phyloP scores from a whole-genome alignment of 345 rosid genomes.

The Gossypium ekmanianum region DNA sequence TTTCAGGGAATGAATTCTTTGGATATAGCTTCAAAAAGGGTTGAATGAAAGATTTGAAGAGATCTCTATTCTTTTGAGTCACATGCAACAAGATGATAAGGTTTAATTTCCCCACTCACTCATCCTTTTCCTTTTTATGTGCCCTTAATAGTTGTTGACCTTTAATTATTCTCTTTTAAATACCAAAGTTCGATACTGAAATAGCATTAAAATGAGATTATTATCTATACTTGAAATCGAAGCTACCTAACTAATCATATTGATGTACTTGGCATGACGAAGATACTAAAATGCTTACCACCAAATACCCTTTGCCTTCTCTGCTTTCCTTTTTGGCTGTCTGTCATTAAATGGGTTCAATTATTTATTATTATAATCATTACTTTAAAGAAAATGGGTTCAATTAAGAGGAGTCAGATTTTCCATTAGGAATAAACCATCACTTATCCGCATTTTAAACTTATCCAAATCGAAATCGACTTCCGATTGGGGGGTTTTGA shows the following conservation, averaged over 20 bases:
- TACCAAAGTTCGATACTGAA: not conserved
- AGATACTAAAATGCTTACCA: not conserved
- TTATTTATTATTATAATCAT: too few relatives aligned
- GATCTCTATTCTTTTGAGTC: not conserved
- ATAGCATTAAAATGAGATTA: not conserved
- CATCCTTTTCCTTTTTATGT: not conserved
- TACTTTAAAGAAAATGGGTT: not conserved
- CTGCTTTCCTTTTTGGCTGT: not conserved
- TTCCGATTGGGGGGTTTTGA: not conserved
- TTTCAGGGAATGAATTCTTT: not conserved
- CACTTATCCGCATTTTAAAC: not conserved
- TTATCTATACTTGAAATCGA: not conserved
- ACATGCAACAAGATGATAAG: slow-evolving; percentile 11
- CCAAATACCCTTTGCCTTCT: not conserved
- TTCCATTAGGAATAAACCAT: not conserved
- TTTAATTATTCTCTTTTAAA: not conserved
- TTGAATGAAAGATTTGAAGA: not conserved
- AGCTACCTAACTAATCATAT: not conserved
- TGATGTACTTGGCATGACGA: not conserved
- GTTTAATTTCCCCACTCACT: not conserved
- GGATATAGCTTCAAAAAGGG: not conserved
- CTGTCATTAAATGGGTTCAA: not conserved
- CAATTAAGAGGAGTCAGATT: not conserved
- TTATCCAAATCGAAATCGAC: not conserved
- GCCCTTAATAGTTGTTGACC: not conserved